A percentile compares a stretch with the other conserved stretches of the same genome.
phyloP scores from a whole-genome alignment of 495 filamentous ascomycete species.

The Podospora appendiculata region DNA sequence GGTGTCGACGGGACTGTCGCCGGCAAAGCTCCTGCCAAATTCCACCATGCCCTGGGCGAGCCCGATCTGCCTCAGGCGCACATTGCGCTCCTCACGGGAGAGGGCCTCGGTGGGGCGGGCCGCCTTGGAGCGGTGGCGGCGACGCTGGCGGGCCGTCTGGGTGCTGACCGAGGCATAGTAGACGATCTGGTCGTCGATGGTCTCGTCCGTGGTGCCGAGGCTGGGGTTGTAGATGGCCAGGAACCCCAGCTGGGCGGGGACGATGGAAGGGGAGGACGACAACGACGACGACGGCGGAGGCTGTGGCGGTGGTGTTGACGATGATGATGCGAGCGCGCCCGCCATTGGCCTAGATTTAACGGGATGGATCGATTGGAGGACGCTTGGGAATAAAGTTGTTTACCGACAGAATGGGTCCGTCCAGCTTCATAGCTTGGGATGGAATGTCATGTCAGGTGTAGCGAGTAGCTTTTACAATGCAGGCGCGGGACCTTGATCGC shows the following conservation, averaged over 20 bases:
- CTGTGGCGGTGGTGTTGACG: too few species aligned
- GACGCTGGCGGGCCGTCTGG: slow-evolving; percentile 23
- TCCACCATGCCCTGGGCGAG: slow-evolving; percentile 95
- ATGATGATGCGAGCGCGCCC: too few species aligned
- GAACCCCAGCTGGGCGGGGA: slow-evolving; percentile 81
- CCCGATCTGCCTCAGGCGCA: slow-evolving; percentile 85
- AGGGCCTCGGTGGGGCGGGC: slow-evolving; percentile 32
- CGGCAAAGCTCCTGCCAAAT: slow-evolving; percentile 83
- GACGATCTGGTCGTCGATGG: slow-evolving; percentile 80
- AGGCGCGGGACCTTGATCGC: too few species aligned
- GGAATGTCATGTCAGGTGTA: too few species aligned
- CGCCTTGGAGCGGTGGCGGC: slow-evolving; percentile 20
- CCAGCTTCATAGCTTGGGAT: too few species aligned
- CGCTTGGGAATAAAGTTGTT: too few species aligned
- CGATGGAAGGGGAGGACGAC: slow-evolving; percentile 15
- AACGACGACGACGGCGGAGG: too few species aligned
- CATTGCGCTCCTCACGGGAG: slow-evolving; percentile 60
- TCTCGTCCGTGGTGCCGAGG: slow-evolving; percentile 82
- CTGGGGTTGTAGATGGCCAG: slow-evolving; percentile 91
- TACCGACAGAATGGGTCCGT: too few species aligned
- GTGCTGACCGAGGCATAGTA: slow-evolving; percentile 71
- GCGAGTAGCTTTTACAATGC: too few species aligned
- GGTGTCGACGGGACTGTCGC: slow-evolving; percentile 64
- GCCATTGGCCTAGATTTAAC: too few species aligned
- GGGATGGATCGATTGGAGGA: too few species aligned